These are phyloP conservation scores for Oldenlandia corymbosa DNA, from an alignment of 257 asterid species.

Conservation along the genomic window DNA sequence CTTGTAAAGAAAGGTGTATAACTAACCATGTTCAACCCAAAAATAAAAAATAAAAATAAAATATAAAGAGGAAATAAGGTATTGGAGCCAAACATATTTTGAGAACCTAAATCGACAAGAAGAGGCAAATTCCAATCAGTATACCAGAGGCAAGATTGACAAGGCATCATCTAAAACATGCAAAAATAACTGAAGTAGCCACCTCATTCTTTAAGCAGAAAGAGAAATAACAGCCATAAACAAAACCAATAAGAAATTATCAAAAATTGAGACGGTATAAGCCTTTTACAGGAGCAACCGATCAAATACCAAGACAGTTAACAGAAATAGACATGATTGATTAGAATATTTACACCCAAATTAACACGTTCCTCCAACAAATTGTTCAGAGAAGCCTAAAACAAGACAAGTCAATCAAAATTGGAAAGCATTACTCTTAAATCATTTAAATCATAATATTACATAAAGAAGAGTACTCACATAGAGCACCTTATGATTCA, in stretches of 20 bases:
- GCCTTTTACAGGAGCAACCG: too few relatives aligned
- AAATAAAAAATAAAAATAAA: too few relatives aligned
- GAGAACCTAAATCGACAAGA: neutral
- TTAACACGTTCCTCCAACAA: neutral
- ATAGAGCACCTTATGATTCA: neutral
- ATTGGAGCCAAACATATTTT: neutral
- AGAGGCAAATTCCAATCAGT: neutral
- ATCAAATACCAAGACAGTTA: too few relatives aligned
- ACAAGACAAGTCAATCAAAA: neutral
- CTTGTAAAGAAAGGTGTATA: too few relatives aligned
- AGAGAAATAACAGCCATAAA: too few relatives aligned
- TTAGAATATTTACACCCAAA: neutral
- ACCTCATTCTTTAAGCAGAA: neutral
- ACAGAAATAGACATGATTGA: neutral
- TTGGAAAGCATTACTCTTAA: too few relatives aligned
- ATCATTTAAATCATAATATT: too few relatives aligned
- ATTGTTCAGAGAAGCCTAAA: neutral
- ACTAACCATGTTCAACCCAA: too few relatives aligned
- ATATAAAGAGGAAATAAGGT: neutral
- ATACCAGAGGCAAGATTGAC: neutral
- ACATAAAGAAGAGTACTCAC: neutral
- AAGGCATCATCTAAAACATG: conserved; percentile 4
- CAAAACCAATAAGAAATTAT: too few relatives aligned
- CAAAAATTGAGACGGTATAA: too few relatives aligned
- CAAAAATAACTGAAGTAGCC: conserved; percentile 1